Evolutionary conservation across 768 basidiomycete species (phyloP), one percentile per base, ranked within the genome.

Genomic region (Lactarius hatsudake): DNA sequence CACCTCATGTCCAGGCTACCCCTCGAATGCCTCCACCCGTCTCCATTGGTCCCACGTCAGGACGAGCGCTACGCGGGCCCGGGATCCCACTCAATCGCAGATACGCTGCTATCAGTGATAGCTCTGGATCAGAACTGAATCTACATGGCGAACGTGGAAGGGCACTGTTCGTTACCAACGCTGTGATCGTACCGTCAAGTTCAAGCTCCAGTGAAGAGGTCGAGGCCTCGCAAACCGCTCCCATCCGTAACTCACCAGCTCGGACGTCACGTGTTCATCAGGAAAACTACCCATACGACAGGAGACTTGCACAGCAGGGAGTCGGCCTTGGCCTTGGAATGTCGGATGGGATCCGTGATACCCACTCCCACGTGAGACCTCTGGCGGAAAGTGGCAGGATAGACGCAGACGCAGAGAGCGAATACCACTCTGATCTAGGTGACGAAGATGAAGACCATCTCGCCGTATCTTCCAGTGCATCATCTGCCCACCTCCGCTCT

Each of bases 131-230:
- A 12, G 67, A 67, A 40, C 10, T 67, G 15, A 54, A 63, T 34
- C 34, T 67, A n/a, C 66, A 64, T 2, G 59, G 62, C 28, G 66
- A 67, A 9, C 66, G 62, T 26, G 66, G 66, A 54, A 64, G 66
- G 42, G 66, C 66, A 18, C 42, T 67, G 38, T 65, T 69, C 34
- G 67, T 69, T n/a, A 66, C 67, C 5, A 69, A 69, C 10, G 64
- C 67, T 10, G 61, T 62, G 15, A 69, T 69, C 45, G 67, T 66
- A 6, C 62, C 66, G 7, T 67, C 66, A n/a, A 60, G 66, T 59
- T 67, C 66, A n/a, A 64, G 66, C 28, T 67, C 66, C 8, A 67
- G 66, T 45, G 66, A 64, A 64, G 66, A 64, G 15, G 54, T 59
- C 2, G 62, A 60, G 54, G 10, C 59, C 7, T 64, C 54, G 10